Evolutionary conservation across 2,329 filamentous ascomycete genomes (phyloP), one percentile per base, ranked within the genome.

Genomic region (Ambrosiella beaveri): DNA sequence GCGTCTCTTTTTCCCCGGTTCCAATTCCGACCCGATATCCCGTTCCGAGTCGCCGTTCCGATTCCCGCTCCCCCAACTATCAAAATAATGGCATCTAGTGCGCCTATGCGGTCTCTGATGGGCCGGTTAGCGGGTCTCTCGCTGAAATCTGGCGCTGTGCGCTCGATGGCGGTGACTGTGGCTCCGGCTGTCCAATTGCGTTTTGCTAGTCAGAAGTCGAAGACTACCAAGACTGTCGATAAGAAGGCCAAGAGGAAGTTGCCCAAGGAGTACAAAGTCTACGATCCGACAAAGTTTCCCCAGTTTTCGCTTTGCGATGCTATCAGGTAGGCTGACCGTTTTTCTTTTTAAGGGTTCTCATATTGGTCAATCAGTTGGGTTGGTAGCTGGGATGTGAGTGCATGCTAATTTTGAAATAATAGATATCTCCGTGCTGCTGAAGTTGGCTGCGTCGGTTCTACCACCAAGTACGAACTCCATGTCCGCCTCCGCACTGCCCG

Each of bases 251-350:
- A 76, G 69, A 82, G 77, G 70, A 74, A 76, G 64, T 71, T 75
- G 56, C 78, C 80, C 66, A 88, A 87, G 71, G 75, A 78, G 9
- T 80, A 79, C 62, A 80, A 79, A 62, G 78, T 81, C 38, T 89
- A 82, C 68, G 77, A 81, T 63, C 69, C 91, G 63, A 78, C 81
- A 49, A 76, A 88, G 40, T 72, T 72, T 44, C 71, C 71, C 0
- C 84, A 86, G 66, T 95, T 85, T 66, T 80, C 88, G 0, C 76
- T 98, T 38, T 85, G 88, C 64, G 93, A 98, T 74, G 94, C 93
- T 13, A 93, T 98, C 81, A 81, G 90, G 88, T 88, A 72, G 59
- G 76, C 38, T 47, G 7, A 5, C 13, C 15, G 36, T 13, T n/a
- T 35, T 3, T 36, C 37, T 17, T 12, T 0, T 15, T 7, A 40